These are phyloP conservation scores for Rhizoclosmatium globosum DNA, from an alignment of 192 early-diverging fungal genomes.

Conservation along the genomic window DNA sequence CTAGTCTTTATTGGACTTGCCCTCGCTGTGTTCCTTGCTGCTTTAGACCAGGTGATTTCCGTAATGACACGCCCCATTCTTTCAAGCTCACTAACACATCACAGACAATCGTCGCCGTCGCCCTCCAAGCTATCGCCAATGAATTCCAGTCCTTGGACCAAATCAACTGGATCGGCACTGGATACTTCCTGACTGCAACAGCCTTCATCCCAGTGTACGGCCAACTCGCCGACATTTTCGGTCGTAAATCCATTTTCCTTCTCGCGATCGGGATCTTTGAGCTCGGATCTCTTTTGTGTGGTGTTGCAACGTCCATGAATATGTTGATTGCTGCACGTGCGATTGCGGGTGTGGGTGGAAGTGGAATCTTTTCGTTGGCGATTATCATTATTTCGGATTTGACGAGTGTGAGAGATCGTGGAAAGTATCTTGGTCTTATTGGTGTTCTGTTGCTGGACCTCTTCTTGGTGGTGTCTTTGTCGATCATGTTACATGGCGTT, in stretches of 20 bases:
- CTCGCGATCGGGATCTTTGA: slow-evolving; percentile 78
- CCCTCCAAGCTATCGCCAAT: slow-evolving; percentile 42
- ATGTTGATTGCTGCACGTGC: slow-evolving; percentile 77
- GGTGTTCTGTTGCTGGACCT: slow-evolving; percentile 81
- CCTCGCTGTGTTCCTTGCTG: slow-evolving; percentile 49
- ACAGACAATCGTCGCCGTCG: slow-evolving; percentile 53
- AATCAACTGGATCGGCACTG: slow-evolving; percentile 52
- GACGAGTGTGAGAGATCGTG: slow-evolving; percentile 66
- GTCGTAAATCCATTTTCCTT: slow-evolving; percentile 77
- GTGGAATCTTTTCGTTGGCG: slow-evolving; percentile 79
- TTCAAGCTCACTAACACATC: neutral
- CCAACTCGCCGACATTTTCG: slow-evolving; percentile 90
- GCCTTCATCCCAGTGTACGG: slow-evolving; percentile 81
- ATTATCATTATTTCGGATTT: slow-evolving; percentile 88
- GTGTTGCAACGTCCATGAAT: slow-evolving; percentile 61
- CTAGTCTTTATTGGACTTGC: slow-evolving; percentile 41
- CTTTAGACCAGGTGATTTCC: slow-evolving; percentile 38
- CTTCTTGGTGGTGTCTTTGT: slow-evolving; percentile 74
- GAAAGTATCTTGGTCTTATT: slow-evolving; percentile 79
- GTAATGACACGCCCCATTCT: neutral
- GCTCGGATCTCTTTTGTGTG: slow-evolving; percentile 81
- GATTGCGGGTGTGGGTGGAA: slow-evolving; percentile 82
- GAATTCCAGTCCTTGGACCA: slow-evolving; percentile 45
- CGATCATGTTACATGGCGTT: slow-evolving; percentile 54
- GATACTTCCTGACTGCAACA: slow-evolving; percentile 50